Evolutionary conservation across 2,329 filamentous ascomycete species (phyloP), one percentile per base, ranked within the genome.

Genomic region (Pseudogymnoascus sp.): DNA sequence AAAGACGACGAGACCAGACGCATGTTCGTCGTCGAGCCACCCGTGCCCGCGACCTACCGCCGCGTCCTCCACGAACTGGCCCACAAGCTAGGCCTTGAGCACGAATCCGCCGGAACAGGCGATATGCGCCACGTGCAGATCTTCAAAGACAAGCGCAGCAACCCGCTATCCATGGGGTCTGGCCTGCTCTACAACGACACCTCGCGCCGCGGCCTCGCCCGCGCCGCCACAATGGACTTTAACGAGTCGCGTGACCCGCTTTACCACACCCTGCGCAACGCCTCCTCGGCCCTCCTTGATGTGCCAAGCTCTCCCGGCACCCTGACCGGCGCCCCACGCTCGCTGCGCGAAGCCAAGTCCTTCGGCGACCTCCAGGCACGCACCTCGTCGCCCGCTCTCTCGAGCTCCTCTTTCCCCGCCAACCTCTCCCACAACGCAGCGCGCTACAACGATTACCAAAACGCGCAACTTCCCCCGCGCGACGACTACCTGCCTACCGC

Each of bases 191-290:
- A 87, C 80, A 71, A 79, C 81, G 91, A 96, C 67, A 86, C 89
- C 63, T 87, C 91, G 69, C 88, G 93, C 69, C 89, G 93, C 66
- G 89, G 88, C 4, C 80, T 99, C 37, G 96, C 92, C 78, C 88
- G 95, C 67, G 93, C 95, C 14, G 95, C 95, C n/a, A 97, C 95
- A 1, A 96, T 96, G 68, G 95, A 97, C 75, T 97, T 97, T 75
- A 92, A 90, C 68, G 89, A 92, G 67, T 86, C 90, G 61, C 84
- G 90, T 62, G 89, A 88, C 66, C 87, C 89, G 21, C 77, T 82
- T 18, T 93, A 92, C 68, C 86, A 87, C 70, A 84, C 89, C 1
- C 83, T 96, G 65, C 87, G 90, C 21, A 86, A 93, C 67, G 91
- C 93, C 69, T 87, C 88, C 29, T 90, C 90, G 11, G 84, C 83